Percentiles rank a stretch among this genome's conserved stretches.
phyloP scores from a whole-genome alignment of 2,329 filamentous ascomycete genomes.

The Pseudogymnoascus sp. region DNA sequence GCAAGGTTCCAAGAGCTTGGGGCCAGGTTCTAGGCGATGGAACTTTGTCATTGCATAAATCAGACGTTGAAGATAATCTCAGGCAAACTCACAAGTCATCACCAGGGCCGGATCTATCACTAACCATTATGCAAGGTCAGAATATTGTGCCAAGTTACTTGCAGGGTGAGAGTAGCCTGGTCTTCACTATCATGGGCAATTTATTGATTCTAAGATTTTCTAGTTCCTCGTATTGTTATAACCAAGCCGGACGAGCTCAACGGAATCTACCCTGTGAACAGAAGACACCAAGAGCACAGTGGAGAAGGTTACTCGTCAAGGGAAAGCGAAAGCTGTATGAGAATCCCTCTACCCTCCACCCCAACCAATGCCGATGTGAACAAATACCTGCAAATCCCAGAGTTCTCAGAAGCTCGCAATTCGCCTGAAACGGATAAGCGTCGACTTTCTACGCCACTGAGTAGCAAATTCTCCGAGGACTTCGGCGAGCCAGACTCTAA shows the following conservation, averaged over 20 bases:
- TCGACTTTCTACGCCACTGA: neutral
- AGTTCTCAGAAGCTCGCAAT: neutral
- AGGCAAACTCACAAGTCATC: neutral
- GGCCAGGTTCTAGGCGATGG: neutral
- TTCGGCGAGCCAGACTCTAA: neutral
- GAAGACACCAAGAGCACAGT: neutral
- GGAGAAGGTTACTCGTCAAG: neutral
- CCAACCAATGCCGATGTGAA: neutral
- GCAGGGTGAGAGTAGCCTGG: neutral
- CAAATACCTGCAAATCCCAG: neutral
- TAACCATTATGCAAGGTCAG: neutral
- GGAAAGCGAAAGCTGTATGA: neutral
- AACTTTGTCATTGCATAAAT: neutral
- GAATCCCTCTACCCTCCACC: neutral
- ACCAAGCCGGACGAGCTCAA: neutral
- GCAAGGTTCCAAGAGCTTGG: neutral
- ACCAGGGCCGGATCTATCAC: neutral
- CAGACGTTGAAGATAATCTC: neutral
- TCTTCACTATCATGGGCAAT: neutral
- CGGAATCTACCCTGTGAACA: neutral
- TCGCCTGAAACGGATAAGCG: neutral
- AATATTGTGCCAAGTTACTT: neutral
- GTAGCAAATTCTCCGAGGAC: neutral
- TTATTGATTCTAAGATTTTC: neutral
- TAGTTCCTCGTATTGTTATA: neutral